These are phyloP conservation scores for Albatrellus sp. DNA, from an alignment of 1,284 basidiomycete species.

Conservation along the genomic window DNA sequence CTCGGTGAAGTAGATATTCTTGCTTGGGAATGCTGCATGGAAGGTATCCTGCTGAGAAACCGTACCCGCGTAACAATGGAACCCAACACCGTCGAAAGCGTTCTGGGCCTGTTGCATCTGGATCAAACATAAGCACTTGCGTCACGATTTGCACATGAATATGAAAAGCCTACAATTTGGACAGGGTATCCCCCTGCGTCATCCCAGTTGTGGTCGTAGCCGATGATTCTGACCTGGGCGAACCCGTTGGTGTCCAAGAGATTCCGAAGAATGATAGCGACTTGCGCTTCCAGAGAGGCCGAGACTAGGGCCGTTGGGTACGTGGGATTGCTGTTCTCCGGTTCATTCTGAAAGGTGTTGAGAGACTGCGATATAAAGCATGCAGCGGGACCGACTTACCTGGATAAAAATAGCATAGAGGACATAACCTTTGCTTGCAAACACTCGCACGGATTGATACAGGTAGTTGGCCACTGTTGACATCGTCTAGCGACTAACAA, in stretches of 20 bases:
- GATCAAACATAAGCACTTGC: neutral
- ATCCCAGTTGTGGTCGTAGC: constrained; percentile 39
- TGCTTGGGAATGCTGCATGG: constrained; percentile 29
- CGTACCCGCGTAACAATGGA: constrained; percentile 37
- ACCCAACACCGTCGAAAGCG: constrained; percentile 35
- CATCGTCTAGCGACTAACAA: constrained; percentile 22
- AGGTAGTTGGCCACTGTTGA: constrained; percentile 40
- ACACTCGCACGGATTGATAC: constrained; percentile 26
- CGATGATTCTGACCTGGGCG: constrained; percentile 28
- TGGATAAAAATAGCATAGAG: constrained; percentile 34
- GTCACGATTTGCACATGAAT: neutral
- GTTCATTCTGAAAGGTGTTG: constrained; percentile 30
- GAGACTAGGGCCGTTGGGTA: constrained; percentile 32
- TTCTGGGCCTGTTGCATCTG: constrained; percentile 35
- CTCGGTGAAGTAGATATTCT: constrained; percentile 41
- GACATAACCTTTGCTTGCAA: constrained; percentile 27
- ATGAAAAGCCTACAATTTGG: constrained; percentile 23
- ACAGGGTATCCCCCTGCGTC: constrained; percentile 35
- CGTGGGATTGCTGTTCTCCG: constrained; percentile 29
- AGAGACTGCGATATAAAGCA: neutral
- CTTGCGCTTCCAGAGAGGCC: constrained; percentile 25
- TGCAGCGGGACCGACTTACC: constrained; percentile 16
- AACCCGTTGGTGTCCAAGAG: constrained; percentile 35
- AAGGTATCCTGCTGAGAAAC: constrained; percentile 29
- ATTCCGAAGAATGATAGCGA: constrained; percentile 28